phyloP scores from a whole-genome alignment of 768 basidiomycete species.

The Tylopilus sp. region DNA sequence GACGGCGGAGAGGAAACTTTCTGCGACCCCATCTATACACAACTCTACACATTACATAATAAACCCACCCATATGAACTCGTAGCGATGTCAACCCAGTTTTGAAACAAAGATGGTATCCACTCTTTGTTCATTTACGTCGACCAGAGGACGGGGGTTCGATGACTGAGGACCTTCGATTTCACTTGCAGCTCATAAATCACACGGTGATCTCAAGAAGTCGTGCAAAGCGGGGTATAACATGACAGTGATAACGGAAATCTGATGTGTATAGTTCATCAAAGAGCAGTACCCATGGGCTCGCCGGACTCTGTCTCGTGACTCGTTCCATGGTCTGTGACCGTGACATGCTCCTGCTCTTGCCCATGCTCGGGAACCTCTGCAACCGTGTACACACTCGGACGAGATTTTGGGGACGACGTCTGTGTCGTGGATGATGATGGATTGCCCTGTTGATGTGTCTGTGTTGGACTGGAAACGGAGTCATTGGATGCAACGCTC shows the following conservation, averaged over 20 bases:
- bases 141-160: not conserved
- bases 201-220: too few species aligned
- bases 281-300: slow-evolving; percentile 29
- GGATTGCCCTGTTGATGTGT: not conserved
- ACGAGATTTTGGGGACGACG: slow-evolving; percentile 12
- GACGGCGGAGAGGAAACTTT: slow-evolving; percentile 20
- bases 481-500: slow-evolving; percentile 25
- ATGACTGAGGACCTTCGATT: too few species aligned
- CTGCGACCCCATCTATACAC: not conserved
- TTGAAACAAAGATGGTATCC: not conserved
- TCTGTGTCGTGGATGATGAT: slow-evolving; percentile 3
- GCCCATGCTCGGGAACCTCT: slow-evolving; percentile 23
- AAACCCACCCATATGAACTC: not conserved
- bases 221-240: not conserved
- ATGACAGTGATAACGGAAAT: not conserved
- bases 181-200: too few species aligned
- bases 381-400: slow-evolving; percentile 24
- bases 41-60: slow-evolving; percentile 22
- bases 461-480: slow-evolving; percentile 10
- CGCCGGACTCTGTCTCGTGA: slow-evolving; percentile 15
- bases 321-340: slow-evolving; percentile 5
- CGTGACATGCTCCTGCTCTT: slow-evolving; percentile 12
- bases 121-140: not conserved
- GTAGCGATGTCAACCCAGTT: too few species aligned
- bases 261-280: slow-evolving; percentile 10